These are phyloP conservation scores for Tolypocladium endophyticum DNA, from an alignment of 2,329 filamentous ascomycete species.

Conservation along the genomic window DNA sequence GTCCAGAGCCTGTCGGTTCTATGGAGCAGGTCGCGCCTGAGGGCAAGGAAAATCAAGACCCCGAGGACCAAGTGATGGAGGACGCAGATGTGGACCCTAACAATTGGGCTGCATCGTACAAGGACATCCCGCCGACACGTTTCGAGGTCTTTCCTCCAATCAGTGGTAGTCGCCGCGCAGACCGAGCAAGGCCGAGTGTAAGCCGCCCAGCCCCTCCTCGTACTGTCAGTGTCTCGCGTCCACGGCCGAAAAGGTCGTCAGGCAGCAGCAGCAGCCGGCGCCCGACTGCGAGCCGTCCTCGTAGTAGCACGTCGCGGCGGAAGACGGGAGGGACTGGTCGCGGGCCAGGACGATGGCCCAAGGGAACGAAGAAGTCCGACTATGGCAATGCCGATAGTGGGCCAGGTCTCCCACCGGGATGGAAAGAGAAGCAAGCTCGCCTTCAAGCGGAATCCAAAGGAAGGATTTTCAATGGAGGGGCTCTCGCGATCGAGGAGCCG, in stretches of 20 bases:
- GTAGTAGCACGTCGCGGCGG: conserved; percentile 31
- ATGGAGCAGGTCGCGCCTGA: conserved; percentile 17
- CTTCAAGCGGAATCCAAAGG: conserved; percentile 8
- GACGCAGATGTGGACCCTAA: conserved; percentile 16
- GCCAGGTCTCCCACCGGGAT: conserved; percentile 50
- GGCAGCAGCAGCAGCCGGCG: conserved; percentile 18
- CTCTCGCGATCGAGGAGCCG: conserved; percentile 11
- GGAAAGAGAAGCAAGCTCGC: conserved; percentile 26
- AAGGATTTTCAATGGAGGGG: conserved; percentile 5
- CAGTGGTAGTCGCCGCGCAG: conserved; percentile 34
- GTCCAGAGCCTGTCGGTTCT: conserved; percentile 16
- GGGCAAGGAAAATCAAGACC: conserved; percentile 20
- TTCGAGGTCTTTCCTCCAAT: conserved; percentile 72
- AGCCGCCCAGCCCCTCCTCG: conserved; percentile 26
- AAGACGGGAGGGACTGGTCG: conserved; percentile 53
- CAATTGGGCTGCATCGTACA: conserved; percentile 38
- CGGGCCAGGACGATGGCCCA: conserved; percentile 56
- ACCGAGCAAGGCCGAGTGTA: conserved; percentile 32
- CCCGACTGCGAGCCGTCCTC: conserved; percentile 26
- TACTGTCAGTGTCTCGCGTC: conserved; percentile 23
- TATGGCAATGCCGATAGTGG: conserved; percentile 58
- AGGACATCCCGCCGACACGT: conserved; percentile 54
- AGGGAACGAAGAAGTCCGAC: conserved; percentile 58
- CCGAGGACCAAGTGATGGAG: conserved; percentile 14
- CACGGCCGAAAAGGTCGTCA: conserved; percentile 27